Conservation (phyloP, 306 rosid genomes). For the Ceratonia siliqua region DNA sequence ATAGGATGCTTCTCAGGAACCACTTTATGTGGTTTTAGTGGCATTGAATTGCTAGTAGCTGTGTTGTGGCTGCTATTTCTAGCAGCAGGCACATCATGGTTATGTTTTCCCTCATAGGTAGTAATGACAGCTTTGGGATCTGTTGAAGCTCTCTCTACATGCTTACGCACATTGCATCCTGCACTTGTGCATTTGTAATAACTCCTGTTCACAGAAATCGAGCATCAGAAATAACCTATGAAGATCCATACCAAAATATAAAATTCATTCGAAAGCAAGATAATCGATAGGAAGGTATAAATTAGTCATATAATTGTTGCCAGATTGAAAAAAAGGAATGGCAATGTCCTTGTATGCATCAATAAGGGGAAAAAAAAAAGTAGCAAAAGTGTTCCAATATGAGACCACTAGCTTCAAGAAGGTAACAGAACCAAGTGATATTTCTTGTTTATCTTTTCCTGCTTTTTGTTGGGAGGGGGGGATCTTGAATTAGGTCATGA, state of each 20-base stretch:
- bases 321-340: background rate
- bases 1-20: slow-evolving; percentile 60
- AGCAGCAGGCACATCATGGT: slow-evolving; percentile 89
- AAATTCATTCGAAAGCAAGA: background rate
- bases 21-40: slow-evolving; percentile 45
- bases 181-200: slow-evolving; percentile 89
- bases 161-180: slow-evolving; percentile 96
- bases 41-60: slow-evolving; percentile 50
- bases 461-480: background rate
- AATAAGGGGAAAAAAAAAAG: slow-evolving; percentile 1
- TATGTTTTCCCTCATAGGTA: slow-evolving; percentile 89
- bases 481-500: background rate
- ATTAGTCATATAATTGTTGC: background rate
- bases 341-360: background rate
- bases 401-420: slow-evolving; percentile 22
- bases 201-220: slow-evolving; percentile 62
- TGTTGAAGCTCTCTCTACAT: slow-evolving; percentile 90
- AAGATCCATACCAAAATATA: background rate
- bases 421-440: slow-evolving; percentile 7
- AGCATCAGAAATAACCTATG: background rate
- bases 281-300: background rate
- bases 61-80: slow-evolving; percentile 89
- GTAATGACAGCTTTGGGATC: slow-evolving; percentile 93
- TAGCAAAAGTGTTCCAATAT: background rate
- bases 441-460: background rate